Base-by-base conservation (phyloP, 2,329 filamentous ascomycete species). In the Metarhizium sp. region DNA sequence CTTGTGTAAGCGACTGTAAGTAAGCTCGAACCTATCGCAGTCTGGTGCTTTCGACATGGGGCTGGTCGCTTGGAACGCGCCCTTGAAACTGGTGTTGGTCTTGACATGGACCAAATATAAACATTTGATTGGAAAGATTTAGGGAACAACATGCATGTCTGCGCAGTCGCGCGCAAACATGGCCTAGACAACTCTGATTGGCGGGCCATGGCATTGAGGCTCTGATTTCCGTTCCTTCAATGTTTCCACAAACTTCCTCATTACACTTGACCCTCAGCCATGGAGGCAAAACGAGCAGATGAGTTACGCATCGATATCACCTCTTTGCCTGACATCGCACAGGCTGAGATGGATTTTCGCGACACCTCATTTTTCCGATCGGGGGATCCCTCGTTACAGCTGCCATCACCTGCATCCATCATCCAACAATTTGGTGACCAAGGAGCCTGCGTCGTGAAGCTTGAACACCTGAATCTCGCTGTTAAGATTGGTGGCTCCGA, bases 321-420 rank as follows among this genome's bases (percentile, higher is more conserved):
- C 40, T 43, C 50, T 16, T 45, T 45, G 38, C 50, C 50, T 52
- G 36, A 52, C 13, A 43, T 43, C 2, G 14, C 50, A 30, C 6
- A 52, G 8, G 10, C 20, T 29, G 50, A 43, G 18, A 52, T 52
- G 25, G 38, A 52, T 43, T 52, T 52, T 38, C 29, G 38, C 50
- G 50, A 52, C 13, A 52, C 50, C 30, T 52, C 38, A 40, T 52
- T 52, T 52, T 52, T 52, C 38, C 36, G 18, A 38, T 30, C 20
- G 4, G 40, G 16, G 14, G n/a, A 38, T 40, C 14, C 36, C 36
- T n/a, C 11, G n/a, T 20, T 20, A 20, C n/a, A 42, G 20, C 29
- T 52, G 38, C 50, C 50, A 7, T 52, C 50, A 11, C 50, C 36
- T 8, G 38, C 36, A 13, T 18, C 18, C 11, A 43, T 52, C 38